Evolutionary conservation across 371 early-diverging fungal genomes (phyloP), one percentile per base, ranked within the genome.

Genomic region (Rhizopus delemar): DNA sequence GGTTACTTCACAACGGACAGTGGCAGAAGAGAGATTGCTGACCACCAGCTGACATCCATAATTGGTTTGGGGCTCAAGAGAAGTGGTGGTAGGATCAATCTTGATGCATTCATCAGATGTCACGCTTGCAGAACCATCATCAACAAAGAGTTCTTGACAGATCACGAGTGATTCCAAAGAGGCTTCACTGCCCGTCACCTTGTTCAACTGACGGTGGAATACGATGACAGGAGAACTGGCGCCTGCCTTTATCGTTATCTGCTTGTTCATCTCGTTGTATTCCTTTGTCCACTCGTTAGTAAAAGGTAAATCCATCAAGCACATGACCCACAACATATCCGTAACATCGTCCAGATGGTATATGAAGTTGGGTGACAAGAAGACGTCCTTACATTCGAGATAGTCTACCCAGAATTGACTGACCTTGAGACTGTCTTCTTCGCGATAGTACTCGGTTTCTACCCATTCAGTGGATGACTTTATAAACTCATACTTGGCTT

Each of bases 331-430:
- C 48, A 83, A 65, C 0, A 73, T 53, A 35, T 74, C 71, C 0
- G 78, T 74, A 32, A 75, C 67, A n/a, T 62, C 58, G 2, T 41
- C 38, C 4, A 74, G 53, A 28, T 77, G 67, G 46, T 71, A 62
- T 7, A 83, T 71, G 56, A 85, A 80, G 56, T 77, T 76, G 68
- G 82, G 53, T 0, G 68, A 22, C 34, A 57, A 51, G 29, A 53
- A 67, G 16, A 15, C 22, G 11, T 4, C 36, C 9, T 56, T 29
- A 15, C 59, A 6, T 35, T 62, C 46, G 2, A 81, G 51, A 45
- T 66, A 82, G 36, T 82, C 82, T n/a, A 82, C 57, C 86, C 84
- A 85, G 52, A 83, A 83, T 8, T 68, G 73, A 32, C 76, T 78
- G 9, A 67, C 56, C 15, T 57, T 53, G 11, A 53, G 45, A 1